These are phyloP conservation scores for Globisporangium polare DNA, from an alignment of 352 stramenopile species.

Conservation along the genomic window DNA sequence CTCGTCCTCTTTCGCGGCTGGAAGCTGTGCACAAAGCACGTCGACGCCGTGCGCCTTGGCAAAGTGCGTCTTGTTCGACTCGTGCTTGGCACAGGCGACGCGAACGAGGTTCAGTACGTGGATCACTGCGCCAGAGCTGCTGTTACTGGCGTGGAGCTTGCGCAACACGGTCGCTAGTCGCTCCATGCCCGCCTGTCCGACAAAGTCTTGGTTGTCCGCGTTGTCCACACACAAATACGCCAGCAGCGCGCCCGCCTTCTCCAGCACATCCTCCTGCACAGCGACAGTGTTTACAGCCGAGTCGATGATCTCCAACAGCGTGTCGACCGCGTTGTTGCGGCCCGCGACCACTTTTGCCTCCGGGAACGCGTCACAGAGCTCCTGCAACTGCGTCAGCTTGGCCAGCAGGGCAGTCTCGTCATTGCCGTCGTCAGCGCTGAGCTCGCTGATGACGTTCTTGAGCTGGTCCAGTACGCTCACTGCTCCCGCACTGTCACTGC, in stretches of 20 bases:
- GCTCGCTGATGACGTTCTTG: constrained; percentile 27
- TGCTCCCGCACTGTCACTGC: not conserved
- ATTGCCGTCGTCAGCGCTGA: constrained; percentile 4
- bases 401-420: not conserved
- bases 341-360: constrained; percentile 62
- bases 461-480: constrained; percentile 25
- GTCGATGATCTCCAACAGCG: constrained; percentile 37
- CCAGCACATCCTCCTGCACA: not conserved
- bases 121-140: not conserved
- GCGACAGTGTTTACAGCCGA: constrained; percentile 7
- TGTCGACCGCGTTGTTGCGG: constrained; percentile 49
- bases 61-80: constrained; percentile 67
- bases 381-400: constrained; percentile 22
- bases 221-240: constrained; percentile 38
- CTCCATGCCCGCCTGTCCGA: constrained; percentile 38
- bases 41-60: constrained; percentile 44
- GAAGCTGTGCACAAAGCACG: constrained; percentile 29
- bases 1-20: constrained; percentile 25
- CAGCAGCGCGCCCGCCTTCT: constrained; percentile 23
- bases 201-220: constrained; percentile 62
- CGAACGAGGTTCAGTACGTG: constrained; percentile 36
- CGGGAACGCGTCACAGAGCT: constrained; percentile 36
- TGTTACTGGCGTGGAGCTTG: not conserved
- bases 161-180: constrained; percentile 17
- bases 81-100: constrained; percentile 49